Evolutionary conservation across 805 yeast genomes (phyloP), one percentile per base, ranked within the genome.

Genomic region (Metschnikowia amazonensis): DNA sequence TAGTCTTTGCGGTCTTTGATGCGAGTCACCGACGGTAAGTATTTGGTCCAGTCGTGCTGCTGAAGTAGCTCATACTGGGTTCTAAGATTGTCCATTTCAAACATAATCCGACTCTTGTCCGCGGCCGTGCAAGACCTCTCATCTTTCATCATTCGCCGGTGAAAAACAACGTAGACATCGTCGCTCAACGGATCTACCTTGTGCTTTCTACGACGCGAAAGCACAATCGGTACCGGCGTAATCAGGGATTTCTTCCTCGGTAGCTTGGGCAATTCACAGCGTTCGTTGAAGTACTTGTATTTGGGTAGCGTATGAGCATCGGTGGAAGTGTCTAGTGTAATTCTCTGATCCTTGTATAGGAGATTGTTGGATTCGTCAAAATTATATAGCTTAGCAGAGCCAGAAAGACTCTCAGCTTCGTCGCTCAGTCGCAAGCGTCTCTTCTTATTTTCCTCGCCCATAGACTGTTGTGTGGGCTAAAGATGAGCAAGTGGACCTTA

Each of bases 91-190:
- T 82, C 88, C 25, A 80, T 77, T 55, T 84, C 92, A 7, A 67
- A 60, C 39, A 75, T 65, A 36, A 81, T 67, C 45, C 75, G 72
- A 40, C 72, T 76, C 21, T 77, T 66, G 52, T 85, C 90, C 1
- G 75, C 66, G 29, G 69, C 69, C 24, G 71, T 65, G 77, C 83
- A 80, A 37, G 78, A 71, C 47, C 74, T 75, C 60, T 86, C 95
- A 43, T 81, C 82, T 45, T 77, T 77, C 50, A 76, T 78, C 80
- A 84, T 78, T 32, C 76, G 70, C 34, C 72, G 72, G 62, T 85
- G 90, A 54, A 73, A 77, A 11, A 66, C 49, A 25, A 60, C 55
- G 58, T 67, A 81, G 11, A 66, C 16, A 0, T 59, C 52, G 58
- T 80, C 84, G 1, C 62, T 54, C 39, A 86, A 63, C 4, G 81